phyloP scores from a whole-genome alignment of 768 basidiomycete genomes.

The Crassisporium funariophilum region DNA sequence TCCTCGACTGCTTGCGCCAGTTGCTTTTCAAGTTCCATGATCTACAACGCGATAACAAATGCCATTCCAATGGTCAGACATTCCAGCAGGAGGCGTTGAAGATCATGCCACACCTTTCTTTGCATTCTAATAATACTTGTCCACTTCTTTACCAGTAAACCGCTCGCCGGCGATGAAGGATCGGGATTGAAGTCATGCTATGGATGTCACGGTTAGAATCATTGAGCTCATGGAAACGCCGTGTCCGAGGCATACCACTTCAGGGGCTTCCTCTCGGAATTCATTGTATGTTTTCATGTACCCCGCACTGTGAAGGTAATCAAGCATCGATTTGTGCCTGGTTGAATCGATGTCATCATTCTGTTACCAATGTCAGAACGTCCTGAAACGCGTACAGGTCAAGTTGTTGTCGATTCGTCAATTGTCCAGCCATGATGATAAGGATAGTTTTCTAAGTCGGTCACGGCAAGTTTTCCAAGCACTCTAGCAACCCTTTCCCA shows the following conservation, averaged over 20 bases:
- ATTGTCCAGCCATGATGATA: slow-evolving; percentile 26
- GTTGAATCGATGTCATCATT: slow-evolving; percentile 14
- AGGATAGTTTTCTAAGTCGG: too few species aligned
- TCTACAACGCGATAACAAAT: slow-evolving; percentile 46
- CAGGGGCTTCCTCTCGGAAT: slow-evolving; percentile 28
- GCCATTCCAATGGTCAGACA: slow-evolving; percentile 2
- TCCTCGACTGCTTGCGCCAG: slow-evolving; percentile 80
- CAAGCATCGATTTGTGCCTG: slow-evolving; percentile 81
- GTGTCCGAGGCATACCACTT: slow-evolving; percentile 21
- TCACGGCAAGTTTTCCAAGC: too few species aligned
- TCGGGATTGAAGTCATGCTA: slow-evolving; percentile 73
- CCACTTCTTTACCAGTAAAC: slow-evolving; percentile 97
- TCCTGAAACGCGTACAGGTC: slow-evolving; percentile 26
- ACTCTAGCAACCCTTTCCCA: too few species aligned
- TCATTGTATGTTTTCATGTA: slow-evolving; percentile 63
- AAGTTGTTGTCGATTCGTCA: slow-evolving; percentile 30
- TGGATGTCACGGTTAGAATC: slow-evolving; percentile 45
- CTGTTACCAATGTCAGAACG: background rate
- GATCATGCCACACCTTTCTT: slow-evolving; percentile 70
- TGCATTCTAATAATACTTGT: slow-evolving; percentile 93
- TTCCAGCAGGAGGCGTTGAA: background rate
- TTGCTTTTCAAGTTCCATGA: slow-evolving; percentile 92
- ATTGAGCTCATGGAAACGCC: slow-evolving; percentile 6
- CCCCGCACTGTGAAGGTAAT: slow-evolving; percentile 71
- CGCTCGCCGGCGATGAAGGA: slow-evolving; percentile 83